A percentile compares a stretch with the other conserved stretches of the same genome.
These are phyloP conservation scores for Salix brachista DNA, from an alignment of 345 rosid species.

Conservation along the genomic window DNA sequence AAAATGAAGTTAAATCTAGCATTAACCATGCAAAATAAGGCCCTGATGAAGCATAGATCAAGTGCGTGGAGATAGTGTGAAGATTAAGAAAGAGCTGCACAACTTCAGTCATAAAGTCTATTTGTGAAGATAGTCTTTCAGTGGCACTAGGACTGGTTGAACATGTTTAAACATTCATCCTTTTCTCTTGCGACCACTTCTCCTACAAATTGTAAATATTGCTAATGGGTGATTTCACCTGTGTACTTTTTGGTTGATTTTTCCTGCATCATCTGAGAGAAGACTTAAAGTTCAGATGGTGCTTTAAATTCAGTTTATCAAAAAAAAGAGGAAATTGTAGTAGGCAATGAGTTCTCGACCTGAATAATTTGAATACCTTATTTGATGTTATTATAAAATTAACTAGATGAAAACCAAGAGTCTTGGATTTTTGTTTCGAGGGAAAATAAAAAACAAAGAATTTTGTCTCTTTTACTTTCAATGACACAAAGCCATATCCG, in stretches of 20 bases:
- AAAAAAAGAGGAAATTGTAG: too few species aligned
- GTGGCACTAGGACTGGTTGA: background rate
- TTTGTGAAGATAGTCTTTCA: background rate
- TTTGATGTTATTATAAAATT: background rate
- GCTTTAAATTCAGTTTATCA: too few species aligned
- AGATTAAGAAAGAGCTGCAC: background rate
- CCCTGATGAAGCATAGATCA: background rate
- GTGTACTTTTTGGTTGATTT: background rate
- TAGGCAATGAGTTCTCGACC: too few species aligned
- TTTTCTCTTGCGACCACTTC: background rate
- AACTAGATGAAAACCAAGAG: background rate
- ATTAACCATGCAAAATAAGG: background rate
- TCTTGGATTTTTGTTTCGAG: background rate
- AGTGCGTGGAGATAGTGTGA: background rate
- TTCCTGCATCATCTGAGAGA: background rate
- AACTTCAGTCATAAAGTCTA: background rate
- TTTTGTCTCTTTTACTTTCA: background rate
- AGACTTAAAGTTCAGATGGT: too few species aligned
- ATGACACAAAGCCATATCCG: constrained; percentile 15
- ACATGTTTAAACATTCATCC: background rate
- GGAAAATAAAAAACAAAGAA: background rate
- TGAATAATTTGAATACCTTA: background rate
- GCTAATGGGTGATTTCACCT: background rate
- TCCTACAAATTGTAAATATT: background rate
- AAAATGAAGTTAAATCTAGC: background rate